Conservation (phyloP, 2,329 filamentous ascomycete genomes). For the Colletotrichum navitas region DNA sequence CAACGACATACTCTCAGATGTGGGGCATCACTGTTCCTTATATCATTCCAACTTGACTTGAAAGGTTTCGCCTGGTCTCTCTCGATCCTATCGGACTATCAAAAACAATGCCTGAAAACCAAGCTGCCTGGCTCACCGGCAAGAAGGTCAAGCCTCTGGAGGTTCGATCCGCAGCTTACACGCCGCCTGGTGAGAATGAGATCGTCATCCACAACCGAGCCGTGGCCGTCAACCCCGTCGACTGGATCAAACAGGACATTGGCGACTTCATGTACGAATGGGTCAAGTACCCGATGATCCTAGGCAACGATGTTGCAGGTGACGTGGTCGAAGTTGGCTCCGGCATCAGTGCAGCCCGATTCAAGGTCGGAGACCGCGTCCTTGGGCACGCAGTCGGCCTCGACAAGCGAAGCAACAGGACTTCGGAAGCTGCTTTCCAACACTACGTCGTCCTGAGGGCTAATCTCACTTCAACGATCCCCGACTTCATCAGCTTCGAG, state of each 20-base stretch:
- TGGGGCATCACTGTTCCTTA: too few relatives aligned
- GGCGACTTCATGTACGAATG: conserved; percentile 42
- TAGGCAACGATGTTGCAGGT: conserved; percentile 51
- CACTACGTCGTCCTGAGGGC: conserved; percentile 42
- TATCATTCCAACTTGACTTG: neutral
- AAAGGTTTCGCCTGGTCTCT: fast-evolving
- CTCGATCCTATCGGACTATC: too few relatives aligned
- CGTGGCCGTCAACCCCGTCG: conserved; percentile 51
- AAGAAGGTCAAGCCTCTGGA: conserved; percentile 36
- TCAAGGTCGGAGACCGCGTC: conserved; percentile 49
- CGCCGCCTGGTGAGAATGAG: conserved; percentile 41
- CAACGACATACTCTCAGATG: neutral
- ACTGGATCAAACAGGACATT: conserved; percentile 45
- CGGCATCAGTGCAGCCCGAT: conserved; percentile 38
- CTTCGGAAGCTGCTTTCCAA: conserved; percentile 47
- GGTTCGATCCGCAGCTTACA: conserved; percentile 36
- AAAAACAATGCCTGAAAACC: conserved; percentile 18
- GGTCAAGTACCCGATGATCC: conserved; percentile 49
- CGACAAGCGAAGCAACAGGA: conserved; percentile 50
- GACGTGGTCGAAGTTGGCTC: conserved; percentile 48
- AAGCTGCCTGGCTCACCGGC: conserved; percentile 40
- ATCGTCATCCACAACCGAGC: conserved; percentile 49
- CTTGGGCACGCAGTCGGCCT: conserved; percentile 48
- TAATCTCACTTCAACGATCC: conserved; percentile 42
- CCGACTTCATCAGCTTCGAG: conserved; percentile 45